phyloP scores from a whole-genome alignment of 805 yeast species.

The Yamadazyma paraphyllophila region DNA sequence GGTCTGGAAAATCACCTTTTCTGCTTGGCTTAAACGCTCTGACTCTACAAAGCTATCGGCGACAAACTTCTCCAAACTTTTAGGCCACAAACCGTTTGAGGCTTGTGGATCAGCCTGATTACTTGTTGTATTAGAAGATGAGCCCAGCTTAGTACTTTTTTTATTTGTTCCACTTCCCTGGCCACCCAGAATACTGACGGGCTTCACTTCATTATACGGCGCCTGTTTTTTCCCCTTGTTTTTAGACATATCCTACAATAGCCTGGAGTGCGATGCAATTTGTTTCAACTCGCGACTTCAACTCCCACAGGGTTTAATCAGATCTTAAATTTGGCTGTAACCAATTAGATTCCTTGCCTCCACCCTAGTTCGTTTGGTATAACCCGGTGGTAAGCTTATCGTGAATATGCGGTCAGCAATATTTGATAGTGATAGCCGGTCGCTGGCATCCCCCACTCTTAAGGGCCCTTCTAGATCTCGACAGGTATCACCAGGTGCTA shows the following conservation, averaged over 20 bases:
- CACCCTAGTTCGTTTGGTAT: too few species aligned
- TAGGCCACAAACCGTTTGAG: conserved; percentile 46
- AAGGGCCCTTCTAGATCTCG: conserved; percentile 3
- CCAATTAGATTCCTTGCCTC: background rate
- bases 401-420: conserved; percentile 32
- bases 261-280: conserved; percentile 1
- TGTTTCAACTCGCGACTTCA: background rate
- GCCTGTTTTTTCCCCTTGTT: background rate
- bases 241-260: background rate
- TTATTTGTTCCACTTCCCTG: background rate
- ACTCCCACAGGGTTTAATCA: background rate
- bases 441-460: background rate
- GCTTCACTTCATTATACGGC: conserved; percentile 10
- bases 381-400: background rate
- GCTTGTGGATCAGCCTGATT: too few species aligned
- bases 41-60: conserved; percentile 44
- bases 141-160: background rate
- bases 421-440: conserved; percentile 18
- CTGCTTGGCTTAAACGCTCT: conserved; percentile 28
- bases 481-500: conserved; percentile 5
- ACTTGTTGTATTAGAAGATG: too few species aligned
- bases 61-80: conserved; percentile 50
- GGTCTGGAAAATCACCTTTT: conserved; percentile 40
- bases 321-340: background rate
- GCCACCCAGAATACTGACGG: background rate